Conservation (phyloP, 108 stramenopile species). For the Bacterosira constricta region DNA sequence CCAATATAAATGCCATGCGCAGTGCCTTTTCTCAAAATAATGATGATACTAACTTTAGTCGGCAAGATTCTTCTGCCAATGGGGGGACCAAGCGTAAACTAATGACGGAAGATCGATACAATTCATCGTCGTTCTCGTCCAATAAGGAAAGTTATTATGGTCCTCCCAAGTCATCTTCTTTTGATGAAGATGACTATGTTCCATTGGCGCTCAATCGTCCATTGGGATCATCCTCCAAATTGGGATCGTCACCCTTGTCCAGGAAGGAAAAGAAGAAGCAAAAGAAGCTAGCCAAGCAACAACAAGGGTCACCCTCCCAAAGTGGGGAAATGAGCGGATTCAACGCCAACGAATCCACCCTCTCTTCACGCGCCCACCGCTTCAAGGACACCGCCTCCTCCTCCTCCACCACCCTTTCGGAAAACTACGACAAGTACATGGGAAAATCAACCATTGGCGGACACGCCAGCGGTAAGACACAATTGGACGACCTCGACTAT, state of each 20-base stretch:
- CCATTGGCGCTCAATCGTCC: constrained; percentile 25
- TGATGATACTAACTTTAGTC: background rate
- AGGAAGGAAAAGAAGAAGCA: constrained; percentile 30
- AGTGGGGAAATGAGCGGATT: constrained; percentile 35
- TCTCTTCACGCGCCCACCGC: constrained; percentile 62
- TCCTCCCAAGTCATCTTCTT: constrained; percentile 10
- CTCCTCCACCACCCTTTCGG: constrained; percentile 13
- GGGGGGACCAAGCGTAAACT: constrained; percentile 35
- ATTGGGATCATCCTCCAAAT: too few species aligned
- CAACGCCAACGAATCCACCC: constrained; percentile 19
- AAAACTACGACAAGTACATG: constrained; percentile 72
- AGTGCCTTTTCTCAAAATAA: background rate
- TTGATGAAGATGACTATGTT: constrained; percentile 19
- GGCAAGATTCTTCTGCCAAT: background rate
- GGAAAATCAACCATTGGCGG: constrained; percentile 73
- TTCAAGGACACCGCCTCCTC: constrained; percentile 49
- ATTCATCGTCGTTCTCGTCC: constrained; percentile 20
- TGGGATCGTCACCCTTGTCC: too few species aligned
- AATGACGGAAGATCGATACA: constrained; percentile 1
- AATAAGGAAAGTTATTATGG: constrained; percentile 42
- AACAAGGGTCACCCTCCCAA: background rate
- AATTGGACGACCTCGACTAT: constrained; percentile 64
- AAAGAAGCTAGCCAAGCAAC: constrained; percentile 12
- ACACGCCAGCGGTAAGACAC: constrained; percentile 11
- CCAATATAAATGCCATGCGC: background rate